phyloP scores from a whole-genome alignment of 108 stramenopile genomes.

The Cyclotella cryptica region DNA sequence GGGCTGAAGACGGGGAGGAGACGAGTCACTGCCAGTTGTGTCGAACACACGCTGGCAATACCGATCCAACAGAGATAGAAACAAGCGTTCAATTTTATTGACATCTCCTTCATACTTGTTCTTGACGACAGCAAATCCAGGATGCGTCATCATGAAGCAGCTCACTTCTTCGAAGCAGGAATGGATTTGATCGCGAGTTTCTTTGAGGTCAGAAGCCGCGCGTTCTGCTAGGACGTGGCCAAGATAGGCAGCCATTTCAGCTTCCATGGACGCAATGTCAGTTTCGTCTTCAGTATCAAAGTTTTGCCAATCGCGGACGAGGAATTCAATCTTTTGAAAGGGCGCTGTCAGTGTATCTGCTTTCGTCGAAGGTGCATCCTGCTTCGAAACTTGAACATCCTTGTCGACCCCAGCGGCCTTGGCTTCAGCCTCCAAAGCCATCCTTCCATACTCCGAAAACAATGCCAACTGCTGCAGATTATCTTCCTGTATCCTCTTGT shows the following conservation, averaged over 20 bases:
- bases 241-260: constrained; percentile 90
- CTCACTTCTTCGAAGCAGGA: constrained; percentile 91
- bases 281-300: constrained; percentile 83
- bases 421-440: constrained; percentile 82
- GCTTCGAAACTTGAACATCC: background rate
- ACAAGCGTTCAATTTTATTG: constrained; percentile 77
- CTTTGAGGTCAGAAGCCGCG: constrained; percentile 90
- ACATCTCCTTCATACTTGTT: constrained; percentile 94
- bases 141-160: constrained; percentile 96
- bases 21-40: constrained; percentile 25
- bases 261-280: constrained; percentile 80
- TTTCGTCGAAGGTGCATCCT: constrained; percentile 12
- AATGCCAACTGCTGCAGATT: constrained; percentile 98
- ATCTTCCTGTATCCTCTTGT: constrained; percentile 98
- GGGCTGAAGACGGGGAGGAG: constrained; percentile 57
- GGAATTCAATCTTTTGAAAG: constrained; percentile 96
- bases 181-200: constrained; percentile 93
- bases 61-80: constrained; percentile 87
- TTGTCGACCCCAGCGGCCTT: constrained; percentile 26
- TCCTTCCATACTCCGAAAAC: constrained; percentile 97
- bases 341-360: constrained; percentile 59
- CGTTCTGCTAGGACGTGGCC: constrained; percentile 82
- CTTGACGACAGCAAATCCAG: constrained; percentile 94
- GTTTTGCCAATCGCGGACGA: constrained; percentile 99
- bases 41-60: constrained; percentile 92